Evolutionary conservation across 306 rosid genomes (phyloP).

Genomic region (Erythrophleum fordii): DNA sequence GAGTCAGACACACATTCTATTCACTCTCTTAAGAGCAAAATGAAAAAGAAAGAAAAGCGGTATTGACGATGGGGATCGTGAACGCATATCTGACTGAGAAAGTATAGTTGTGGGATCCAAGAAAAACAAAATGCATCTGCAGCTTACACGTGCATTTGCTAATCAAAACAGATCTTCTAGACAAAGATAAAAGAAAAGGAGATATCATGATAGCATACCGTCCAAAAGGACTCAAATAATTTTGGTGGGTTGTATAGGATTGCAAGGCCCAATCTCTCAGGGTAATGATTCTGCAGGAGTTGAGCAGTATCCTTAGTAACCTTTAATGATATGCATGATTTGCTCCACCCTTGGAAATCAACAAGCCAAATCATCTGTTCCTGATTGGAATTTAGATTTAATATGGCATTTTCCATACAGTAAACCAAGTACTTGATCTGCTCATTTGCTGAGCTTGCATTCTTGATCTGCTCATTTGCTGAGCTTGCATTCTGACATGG

Average conservation of each 20-base stretch:
- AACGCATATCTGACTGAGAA: neutral
- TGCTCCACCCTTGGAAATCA: constrained; percentile 78
- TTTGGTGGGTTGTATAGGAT: constrained; percentile 86
- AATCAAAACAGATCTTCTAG: neutral
- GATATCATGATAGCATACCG: constrained; percentile 55
- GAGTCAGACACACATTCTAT: neutral
- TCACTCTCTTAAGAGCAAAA: neutral
- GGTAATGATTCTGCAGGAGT: constrained; percentile 78
- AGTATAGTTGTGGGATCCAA: neutral
- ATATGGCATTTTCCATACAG: constrained; percentile 82
- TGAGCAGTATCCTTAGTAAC: constrained; percentile 65
- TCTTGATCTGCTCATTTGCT: constrained; percentile 63
- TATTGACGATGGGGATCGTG: neutral
- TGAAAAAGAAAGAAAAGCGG: neutral
- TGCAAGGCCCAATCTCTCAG: constrained; percentile 82
- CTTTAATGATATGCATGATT: constrained; percentile 64
- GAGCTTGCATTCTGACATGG: constrained; percentile 55
- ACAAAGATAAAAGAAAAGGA: constrained; percentile 14
- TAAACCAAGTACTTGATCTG: constrained; percentile 78
- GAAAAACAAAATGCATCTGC: neutral
- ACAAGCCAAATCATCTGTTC: constrained; percentile 87
- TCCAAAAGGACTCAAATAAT: constrained; percentile 84
- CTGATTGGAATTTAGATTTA: constrained; percentile 51
- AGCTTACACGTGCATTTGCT: neutral
- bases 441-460: constrained; percentile 42